Conservation (phyloP, 768 basidiomycete species). For the Crepidotus variabilis region DNA sequence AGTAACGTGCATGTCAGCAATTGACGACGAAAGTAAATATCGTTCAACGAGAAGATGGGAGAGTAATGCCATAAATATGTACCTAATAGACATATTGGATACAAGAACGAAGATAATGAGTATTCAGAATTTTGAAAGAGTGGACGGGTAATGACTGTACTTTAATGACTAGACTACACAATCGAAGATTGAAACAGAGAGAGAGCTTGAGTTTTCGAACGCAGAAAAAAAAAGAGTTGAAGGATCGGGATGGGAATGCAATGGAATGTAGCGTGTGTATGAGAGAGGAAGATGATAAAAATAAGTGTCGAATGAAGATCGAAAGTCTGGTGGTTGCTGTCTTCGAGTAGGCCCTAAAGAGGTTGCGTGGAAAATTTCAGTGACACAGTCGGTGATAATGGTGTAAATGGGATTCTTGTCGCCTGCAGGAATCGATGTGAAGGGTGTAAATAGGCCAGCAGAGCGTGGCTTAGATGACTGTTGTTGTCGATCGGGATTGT, state of each 20-base stretch:
- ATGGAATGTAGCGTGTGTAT: too few species aligned
- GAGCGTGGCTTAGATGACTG: slow-evolving; percentile 11
- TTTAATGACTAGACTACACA: background rate
- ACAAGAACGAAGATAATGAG: background rate
- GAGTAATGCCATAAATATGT: background rate
- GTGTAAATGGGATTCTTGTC: too few species aligned
- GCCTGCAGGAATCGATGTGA: too few species aligned
- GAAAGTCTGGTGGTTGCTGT: too few species aligned
- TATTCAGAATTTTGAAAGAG: background rate
- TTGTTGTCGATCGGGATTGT: slow-evolving; percentile 31
- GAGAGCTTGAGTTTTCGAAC: background rate
- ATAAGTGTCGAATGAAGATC: too few species aligned
- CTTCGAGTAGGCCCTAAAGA: too few species aligned
- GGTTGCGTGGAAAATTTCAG: too few species aligned
- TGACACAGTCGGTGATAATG: too few species aligned
- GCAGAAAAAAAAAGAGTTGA: too few species aligned
- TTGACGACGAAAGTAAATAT: background rate
- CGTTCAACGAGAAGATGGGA: background rate
- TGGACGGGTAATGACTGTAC: background rate
- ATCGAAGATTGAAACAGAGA: background rate
- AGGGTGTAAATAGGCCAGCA: background rate
- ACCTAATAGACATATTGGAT: background rate
- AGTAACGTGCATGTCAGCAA: background rate
- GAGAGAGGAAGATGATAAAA: too few species aligned
- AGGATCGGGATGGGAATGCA: too few species aligned